Base-by-base conservation (phyloP, 495 filamentous ascomycete species). In the Staphylotrichum longicolle region DNA sequence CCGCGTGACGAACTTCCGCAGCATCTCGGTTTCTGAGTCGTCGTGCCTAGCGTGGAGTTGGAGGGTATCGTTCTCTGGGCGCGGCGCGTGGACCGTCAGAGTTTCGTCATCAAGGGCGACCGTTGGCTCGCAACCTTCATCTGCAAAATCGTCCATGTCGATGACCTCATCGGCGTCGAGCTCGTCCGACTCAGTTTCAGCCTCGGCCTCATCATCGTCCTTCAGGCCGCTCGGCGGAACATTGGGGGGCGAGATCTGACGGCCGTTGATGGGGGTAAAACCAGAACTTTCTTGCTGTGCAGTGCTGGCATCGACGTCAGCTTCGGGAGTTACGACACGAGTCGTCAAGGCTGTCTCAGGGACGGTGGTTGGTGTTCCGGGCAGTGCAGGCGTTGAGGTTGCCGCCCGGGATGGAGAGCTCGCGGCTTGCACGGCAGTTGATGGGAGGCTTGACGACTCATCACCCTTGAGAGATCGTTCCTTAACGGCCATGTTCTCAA, bases 11-110 rank as follows among this genome's bases (percentile, higher is more conserved):
- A 80, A 80, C 45, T 75, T 74, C 11, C 75, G 66, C 35, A 80
- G 68, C 71, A 80, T 71, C 37, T 80, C 77, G 2, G 76, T 77
- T 46, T 80, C 76, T 3, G 72, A 74, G 41, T 74, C 72, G 12
- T 73, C 72, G 15, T 72, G 69, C 5, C 54, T 46, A 3, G 52
- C 62, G 12, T 69, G 68, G n/a, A 70, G 40, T 5, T 66, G 61
- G 5, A 71, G 52, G 5, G 69, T 68, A 42, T 72, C 70, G 54
- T 67, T 68, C 47, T 65, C 54, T 4, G 48, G 40, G 14, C 35
- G 50, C 9, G 58, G 52, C 3, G 54, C 56, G 0, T 63, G 61
- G 11, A 65, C 55, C 9, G 59, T 65, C 14, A 64, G n/a, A 41
- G 37, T 35, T 11, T 73, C 67, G 6, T 72, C 70, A 8, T 69